These are phyloP conservation scores for Populus trichocarpa DNA, from an alignment of 441 rosid genomes.

Conservation along the genomic window DNA sequence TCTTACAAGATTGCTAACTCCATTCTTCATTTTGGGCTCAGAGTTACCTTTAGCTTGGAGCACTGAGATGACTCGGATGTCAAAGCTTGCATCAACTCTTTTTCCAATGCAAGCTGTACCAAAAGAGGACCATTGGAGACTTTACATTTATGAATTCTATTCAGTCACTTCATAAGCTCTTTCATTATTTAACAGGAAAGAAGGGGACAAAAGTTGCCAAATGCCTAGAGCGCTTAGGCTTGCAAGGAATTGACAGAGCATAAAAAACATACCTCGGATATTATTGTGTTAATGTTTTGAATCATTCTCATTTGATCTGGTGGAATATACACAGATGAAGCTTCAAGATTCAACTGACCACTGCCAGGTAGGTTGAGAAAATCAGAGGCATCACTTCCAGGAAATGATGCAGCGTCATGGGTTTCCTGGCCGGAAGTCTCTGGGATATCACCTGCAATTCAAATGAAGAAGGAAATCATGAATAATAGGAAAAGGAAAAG, in stretches of 20 bases:
- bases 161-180: background rate
- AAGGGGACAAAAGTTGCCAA: background rate
- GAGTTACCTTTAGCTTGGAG: constrained; percentile 71
- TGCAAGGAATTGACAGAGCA: constrained; percentile 14
- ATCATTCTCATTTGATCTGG: constrained; percentile 75
- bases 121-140: constrained; percentile 11
- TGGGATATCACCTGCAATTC: constrained; percentile 33
- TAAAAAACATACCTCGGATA: constrained; percentile 65
- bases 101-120: constrained; percentile 80
- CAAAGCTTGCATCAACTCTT: constrained; percentile 73
- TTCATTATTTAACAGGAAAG: background rate
- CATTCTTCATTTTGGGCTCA: background rate
- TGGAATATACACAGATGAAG: constrained; percentile 58
- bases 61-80: constrained; percentile 70
- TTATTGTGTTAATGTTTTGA: constrained; percentile 59
- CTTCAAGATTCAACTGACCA: constrained; percentile 46
- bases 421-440: constrained; percentile 41
- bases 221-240: constrained; percentile 6
- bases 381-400: constrained; percentile 37
- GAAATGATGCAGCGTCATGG: background rate
- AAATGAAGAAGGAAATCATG: background rate
- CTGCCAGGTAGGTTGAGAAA: constrained; percentile 37
- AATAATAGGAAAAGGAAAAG: background rate
- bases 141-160: background rate
- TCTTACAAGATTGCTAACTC: background rate